Conservation (phyloP, 345 rosid genomes). For the Euphorbia lathyris region DNA sequence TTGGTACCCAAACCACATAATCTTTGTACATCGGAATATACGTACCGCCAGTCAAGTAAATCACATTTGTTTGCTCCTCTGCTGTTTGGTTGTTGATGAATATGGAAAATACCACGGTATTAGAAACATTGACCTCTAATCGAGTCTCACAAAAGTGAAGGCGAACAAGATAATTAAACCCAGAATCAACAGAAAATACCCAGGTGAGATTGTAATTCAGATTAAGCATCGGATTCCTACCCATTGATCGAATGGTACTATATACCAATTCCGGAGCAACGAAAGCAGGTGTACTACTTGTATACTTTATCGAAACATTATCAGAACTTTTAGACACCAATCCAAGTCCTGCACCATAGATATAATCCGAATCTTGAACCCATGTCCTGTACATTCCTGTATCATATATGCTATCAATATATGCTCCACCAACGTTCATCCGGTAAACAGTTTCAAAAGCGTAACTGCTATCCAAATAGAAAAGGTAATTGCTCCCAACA, state of each 20-base stretch:
- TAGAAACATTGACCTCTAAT: not conserved
- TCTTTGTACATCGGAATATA: not conserved
- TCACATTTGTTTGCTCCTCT: not conserved
- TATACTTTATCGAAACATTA: not conserved
- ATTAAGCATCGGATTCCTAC: too few species aligned
- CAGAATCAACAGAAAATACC: not conserved
- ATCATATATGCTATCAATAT: slow-evolving; percentile 3
- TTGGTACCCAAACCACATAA: not conserved
- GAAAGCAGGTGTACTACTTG: slow-evolving; percentile 14
- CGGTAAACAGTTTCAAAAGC: slow-evolving; percentile 2
- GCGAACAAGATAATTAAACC: not conserved
- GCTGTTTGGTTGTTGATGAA: slow-evolving; percentile 2
- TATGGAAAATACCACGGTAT: not conserved
- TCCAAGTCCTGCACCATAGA: not conserved
- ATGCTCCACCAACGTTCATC: slow-evolving; percentile 28
- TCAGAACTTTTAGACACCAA: too few species aligned
- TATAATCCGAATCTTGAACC: slow-evolving; percentile 9
- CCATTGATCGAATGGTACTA: too few species aligned
- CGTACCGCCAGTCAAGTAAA: not conserved
- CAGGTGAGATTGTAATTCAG: not conserved
- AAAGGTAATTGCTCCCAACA: not conserved
- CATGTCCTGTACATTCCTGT: slow-evolving; percentile 25
- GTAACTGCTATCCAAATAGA: slow-evolving; percentile 1
- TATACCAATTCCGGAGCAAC: slow-evolving; percentile 10
- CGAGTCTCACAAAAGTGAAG: not conserved